Base-by-base conservation (phyloP, 73 alveolate species). In the Durusdinium trenchii region DNA sequence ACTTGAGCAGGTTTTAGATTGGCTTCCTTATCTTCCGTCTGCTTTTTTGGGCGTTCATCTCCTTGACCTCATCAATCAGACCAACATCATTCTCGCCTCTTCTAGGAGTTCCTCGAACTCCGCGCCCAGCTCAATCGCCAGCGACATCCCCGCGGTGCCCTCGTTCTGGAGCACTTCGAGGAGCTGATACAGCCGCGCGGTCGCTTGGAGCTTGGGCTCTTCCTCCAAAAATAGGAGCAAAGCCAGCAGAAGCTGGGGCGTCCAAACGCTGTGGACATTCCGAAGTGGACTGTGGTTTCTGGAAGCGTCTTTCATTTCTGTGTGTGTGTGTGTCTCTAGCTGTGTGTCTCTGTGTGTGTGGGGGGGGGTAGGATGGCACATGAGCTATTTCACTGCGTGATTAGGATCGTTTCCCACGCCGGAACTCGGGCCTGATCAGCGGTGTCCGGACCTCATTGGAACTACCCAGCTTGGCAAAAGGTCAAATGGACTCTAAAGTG, bases 81-180 rank as follows among this genome's bases (percentile, higher is more conserved):
- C 81, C 81, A 28, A 38, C 57, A 0, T 0, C 35, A 23, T 46
- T 5, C 14, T 0, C 46, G 85, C 96, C 96, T 90, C 75, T 50
- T 90, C 85, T 54, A 90, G 96, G 86, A 64, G 51, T 6, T 26
- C 43, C 60, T 90, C 96, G 73, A 90, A 90, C 50, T 90, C 96
- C 71, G 71, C 57, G 3, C 86, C 96, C 75, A 90, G 57, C 96
- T 90, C 96, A 26, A 90, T 51, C 42, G 96, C 85, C 51, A 67
- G 46, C 32, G 96, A 47, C 96, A 90, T 90, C 40, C 87, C 96
- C 0, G 69, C 86, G 48, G 52, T 64, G 96, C 96, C 96, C 36
- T 90, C 96, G 36, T 86, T 86, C 96, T 90, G 96, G 42, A 90
- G 48, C 3, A 67, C 86, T 38, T 90, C 96, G 35, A 90, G 75